phyloP scores from a whole-genome alignment of 2,329 filamentous ascomycete genomes.

The Colletotrichum sp. region DNA sequence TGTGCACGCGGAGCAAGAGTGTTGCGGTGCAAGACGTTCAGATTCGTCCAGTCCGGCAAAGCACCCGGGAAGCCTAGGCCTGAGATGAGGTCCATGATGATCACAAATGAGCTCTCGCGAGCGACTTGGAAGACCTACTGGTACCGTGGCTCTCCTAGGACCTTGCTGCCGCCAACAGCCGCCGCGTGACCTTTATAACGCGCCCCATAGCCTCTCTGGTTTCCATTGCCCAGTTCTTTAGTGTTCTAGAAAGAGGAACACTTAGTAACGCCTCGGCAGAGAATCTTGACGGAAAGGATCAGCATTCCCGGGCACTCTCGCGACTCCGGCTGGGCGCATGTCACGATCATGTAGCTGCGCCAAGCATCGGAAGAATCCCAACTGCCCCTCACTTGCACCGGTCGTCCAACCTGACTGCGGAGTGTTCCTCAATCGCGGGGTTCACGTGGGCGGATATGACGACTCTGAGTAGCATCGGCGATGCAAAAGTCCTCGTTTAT shows the following conservation, averaged over 20 bases:
- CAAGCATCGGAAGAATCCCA: neutral
- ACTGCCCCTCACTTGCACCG: neutral
- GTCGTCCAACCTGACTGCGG: neutral
- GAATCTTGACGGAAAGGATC: neutral
- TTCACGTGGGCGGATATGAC: neutral
- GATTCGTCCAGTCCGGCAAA: slow-evolving; percentile 64
- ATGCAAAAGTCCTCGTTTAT: neutral
- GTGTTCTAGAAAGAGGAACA: neutral
- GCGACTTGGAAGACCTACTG: neutral
- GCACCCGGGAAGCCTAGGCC: slow-evolving; percentile 15
- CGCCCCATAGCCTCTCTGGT: neutral
- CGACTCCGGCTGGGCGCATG: neutral
- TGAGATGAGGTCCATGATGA: slow-evolving; percentile 8
- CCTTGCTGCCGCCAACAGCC: neutral
- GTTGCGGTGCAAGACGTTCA: slow-evolving; percentile 60
- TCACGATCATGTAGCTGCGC: neutral
- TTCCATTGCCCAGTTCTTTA: neutral
- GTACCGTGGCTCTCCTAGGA: neutral
- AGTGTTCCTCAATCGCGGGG: neutral
- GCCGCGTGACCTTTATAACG: neutral
- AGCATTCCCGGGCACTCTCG: neutral
- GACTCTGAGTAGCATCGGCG: neutral
- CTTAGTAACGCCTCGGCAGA: neutral
- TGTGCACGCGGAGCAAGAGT: slow-evolving; percentile 59
- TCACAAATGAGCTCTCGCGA: neutral